Conservation (phyloP, 345 rosid genomes). For the Populus simonii region DNA sequence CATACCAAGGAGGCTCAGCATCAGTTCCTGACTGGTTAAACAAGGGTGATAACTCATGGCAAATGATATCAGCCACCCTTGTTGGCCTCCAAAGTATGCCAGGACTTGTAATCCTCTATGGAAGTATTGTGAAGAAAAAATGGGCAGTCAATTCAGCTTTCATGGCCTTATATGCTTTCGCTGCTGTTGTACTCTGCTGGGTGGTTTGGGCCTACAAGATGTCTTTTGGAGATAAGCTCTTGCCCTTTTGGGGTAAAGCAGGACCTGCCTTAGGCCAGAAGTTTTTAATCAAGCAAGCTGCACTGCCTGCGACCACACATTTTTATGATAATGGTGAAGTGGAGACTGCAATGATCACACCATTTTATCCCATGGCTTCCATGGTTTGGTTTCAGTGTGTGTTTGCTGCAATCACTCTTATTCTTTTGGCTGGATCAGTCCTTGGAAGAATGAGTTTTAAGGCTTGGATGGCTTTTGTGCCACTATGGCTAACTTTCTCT, state of each 20-base stretch:
- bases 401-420: slow-evolving; percentile 40
- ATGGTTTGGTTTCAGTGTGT: slow-evolving; percentile 57
- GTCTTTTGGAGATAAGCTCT: slow-evolving; percentile 46
- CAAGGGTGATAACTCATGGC: slow-evolving; percentile 56
- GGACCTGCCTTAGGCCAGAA: slow-evolving; percentile 53
- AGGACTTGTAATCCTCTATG: slow-evolving; percentile 46
- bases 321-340: not conserved
- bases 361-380: slow-evolving; percentile 42
- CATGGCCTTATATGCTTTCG: slow-evolving; percentile 53
- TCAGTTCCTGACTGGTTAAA: slow-evolving; percentile 48
- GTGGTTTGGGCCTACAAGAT: slow-evolving; percentile 47
- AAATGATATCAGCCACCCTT: slow-evolving; percentile 45
- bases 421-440: slow-evolving; percentile 41
- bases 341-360: slow-evolving; percentile 25
- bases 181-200: slow-evolving; percentile 46
- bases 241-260: slow-evolving; percentile 51
- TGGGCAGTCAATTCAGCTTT: slow-evolving; percentile 52
- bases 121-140: slow-evolving; percentile 48
- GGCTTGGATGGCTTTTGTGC: slow-evolving; percentile 56
- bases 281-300: slow-evolving; percentile 34
- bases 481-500: slow-evolving; percentile 45
- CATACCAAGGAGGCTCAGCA: slow-evolving; percentile 30
- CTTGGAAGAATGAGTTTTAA: slow-evolving; percentile 46
- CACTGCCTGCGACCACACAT: slow-evolving; percentile 32
- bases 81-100: slow-evolving; percentile 50